Conservation (phyloP, 129 eudicot genomes). For the Scalesia atractyloides region DNA sequence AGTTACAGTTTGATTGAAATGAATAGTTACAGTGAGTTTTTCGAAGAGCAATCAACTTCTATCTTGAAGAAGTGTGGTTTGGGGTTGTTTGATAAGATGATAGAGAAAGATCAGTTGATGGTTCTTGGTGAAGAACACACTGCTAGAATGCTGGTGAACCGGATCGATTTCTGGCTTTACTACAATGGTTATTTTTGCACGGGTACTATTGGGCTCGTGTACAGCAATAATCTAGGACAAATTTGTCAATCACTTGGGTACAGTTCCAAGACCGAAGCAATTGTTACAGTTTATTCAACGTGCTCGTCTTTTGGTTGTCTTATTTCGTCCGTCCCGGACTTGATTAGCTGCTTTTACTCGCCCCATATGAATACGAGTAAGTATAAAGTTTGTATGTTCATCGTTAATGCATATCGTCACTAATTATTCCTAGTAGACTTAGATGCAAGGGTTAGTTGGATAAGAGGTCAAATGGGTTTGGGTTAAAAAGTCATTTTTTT, state of each 20-base stretch:
- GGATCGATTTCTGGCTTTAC: slow-evolving; percentile 61
- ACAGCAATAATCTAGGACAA: slow-evolving; percentile 61
- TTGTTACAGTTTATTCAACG: slow-evolving; percentile 60
- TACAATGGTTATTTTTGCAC: slow-evolving; percentile 52
- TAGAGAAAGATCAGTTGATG: slow-evolving; percentile 33
- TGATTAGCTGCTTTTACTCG: slow-evolving; percentile 24
- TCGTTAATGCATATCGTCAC: background rate
- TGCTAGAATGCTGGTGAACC: slow-evolving; percentile 33
- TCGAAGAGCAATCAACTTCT: slow-evolving; percentile 18
- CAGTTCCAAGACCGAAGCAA: slow-evolving; percentile 24
- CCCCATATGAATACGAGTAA: slow-evolving; percentile 38
- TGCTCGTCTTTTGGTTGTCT: slow-evolving; percentile 81
- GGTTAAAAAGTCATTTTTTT: background rate
- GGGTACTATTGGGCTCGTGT: slow-evolving; percentile 65
- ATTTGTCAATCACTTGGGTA: slow-evolving; percentile 54
- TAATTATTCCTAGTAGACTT: background rate
- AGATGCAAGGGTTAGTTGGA: background rate
- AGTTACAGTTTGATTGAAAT: slow-evolving; percentile 33
- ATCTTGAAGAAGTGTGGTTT: background rate
- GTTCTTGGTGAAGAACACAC: slow-evolving; percentile 57
- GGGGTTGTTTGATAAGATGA: slow-evolving; percentile 12
- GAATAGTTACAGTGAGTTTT: slow-evolving; percentile 36
- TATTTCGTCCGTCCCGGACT: slow-evolving; percentile 66
- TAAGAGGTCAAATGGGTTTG: background rate
- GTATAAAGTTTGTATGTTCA: slow-evolving; percentile 12